phyloP scores from a whole-genome alignment of 2,329 filamentous ascomycete species.

The Graphilbum ipis-grandicollis region DNA sequence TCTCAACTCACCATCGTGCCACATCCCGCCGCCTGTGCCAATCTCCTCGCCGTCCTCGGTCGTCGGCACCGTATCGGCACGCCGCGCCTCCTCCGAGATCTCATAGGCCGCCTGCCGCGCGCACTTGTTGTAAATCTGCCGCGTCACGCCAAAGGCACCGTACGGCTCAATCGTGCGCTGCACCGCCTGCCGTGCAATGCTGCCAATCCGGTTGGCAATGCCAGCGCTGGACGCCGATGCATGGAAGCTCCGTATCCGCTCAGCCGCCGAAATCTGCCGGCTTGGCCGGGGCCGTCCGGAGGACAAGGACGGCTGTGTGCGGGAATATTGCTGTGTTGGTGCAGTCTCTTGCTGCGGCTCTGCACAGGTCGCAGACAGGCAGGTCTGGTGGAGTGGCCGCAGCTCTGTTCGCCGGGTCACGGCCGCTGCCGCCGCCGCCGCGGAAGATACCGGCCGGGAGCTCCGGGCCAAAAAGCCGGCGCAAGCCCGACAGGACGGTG shows the following conservation, averaged over 20 bases:
- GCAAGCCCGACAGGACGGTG: constrained; percentile 30
- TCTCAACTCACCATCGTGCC: constrained; percentile 71
- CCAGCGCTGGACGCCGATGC: constrained; percentile 1
- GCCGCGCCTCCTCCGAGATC: constrained; percentile 50
- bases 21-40: constrained; percentile 56
- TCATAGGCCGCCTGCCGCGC: constrained; percentile 57
- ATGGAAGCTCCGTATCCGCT: constrained; percentile 2
- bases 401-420: not conserved
- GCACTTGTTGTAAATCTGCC: constrained; percentile 63
- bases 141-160: constrained; percentile 61
- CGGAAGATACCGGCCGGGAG: constrained; percentile 1
- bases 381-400: constrained; percentile 1
- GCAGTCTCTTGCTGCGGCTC: too few relatives aligned
- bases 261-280: not conserved
- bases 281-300: too few relatives aligned
- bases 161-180: constrained; percentile 27
- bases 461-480: constrained; percentile 21
- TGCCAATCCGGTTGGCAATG: constrained; percentile 7
- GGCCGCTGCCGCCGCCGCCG: not conserved
- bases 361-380: not conserved
- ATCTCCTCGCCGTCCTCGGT: constrained; percentile 70
- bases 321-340: too few relatives aligned
- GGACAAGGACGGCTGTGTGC: too few relatives aligned
- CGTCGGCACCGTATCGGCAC: constrained; percentile 48
- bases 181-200: constrained; percentile 8